These are phyloP conservation scores for Backusella luteola DNA, from an alignment of 192 early-diverging fungal species.

Conservation along the genomic window DNA sequence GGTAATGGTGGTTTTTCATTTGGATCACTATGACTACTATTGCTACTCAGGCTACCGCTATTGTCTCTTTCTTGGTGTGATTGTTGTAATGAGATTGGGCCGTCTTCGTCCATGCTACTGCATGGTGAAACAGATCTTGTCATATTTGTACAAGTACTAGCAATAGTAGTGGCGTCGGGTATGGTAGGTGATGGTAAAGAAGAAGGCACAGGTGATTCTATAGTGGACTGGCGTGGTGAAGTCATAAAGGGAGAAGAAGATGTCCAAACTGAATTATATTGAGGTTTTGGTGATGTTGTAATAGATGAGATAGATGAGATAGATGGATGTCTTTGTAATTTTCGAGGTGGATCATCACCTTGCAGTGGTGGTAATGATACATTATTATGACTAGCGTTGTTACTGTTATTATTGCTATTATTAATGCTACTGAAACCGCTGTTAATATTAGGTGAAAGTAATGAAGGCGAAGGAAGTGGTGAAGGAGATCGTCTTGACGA, in stretches of 20 bases:
- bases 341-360: constrained; percentile 30
- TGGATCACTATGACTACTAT: background rate
- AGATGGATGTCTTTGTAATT: constrained; percentile 14
- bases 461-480: constrained; percentile 5
- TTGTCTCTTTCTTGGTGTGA: background rate
- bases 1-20: constrained; percentile 3
- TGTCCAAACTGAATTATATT: constrained; percentile 3
- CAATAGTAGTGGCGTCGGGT: background rate
- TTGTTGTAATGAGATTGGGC: background rate
- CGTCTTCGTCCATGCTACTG: background rate
- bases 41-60: background rate
- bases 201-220: background rate
- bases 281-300: constrained; percentile 11
- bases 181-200: background rate
- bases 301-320: constrained; percentile 1
- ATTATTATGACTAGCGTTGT: background rate
- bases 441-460: constrained; percentile 1
- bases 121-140: constrained; percentile 6
- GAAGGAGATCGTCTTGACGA: background rate
- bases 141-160: background rate
- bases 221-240: background rate
- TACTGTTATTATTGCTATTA: background rate
- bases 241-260: constrained; percentile 1
- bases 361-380: constrained; percentile 22
- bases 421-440: background rate